Conservation (phyloP, 1,284 basidiomycete genomes). For the Ustilago trichophora region DNA sequence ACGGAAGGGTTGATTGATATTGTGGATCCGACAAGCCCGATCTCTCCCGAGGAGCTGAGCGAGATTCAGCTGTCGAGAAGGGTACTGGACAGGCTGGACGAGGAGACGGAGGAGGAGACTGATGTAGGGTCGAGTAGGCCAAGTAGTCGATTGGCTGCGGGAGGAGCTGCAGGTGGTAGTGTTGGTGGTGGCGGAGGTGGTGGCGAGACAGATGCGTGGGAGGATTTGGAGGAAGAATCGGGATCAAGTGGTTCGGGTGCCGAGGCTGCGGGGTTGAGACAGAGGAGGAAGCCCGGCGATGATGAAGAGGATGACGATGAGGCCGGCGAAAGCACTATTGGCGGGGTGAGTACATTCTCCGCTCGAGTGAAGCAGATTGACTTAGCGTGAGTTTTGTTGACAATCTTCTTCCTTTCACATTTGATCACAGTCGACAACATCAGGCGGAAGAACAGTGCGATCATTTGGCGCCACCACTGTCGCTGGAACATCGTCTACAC, state of each 20-base stretch:
- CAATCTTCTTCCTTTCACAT: too few relatives aligned
- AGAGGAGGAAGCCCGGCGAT: not conserved
- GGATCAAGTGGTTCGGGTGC: constrained; percentile 1
- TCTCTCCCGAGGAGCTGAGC: constrained; percentile 25
- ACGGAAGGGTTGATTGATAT: constrained; percentile 24
- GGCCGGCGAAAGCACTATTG: constrained; percentile 21
- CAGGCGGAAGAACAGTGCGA: constrained; percentile 20
- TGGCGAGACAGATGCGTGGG: constrained; percentile 38
- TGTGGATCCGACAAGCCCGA: constrained; percentile 32
- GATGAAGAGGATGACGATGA: constrained; percentile 14
- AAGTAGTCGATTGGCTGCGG: not conserved
- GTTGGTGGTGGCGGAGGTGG: not conserved
- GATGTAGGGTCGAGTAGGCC: constrained; percentile 30
- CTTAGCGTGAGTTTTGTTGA: too few relatives aligned
- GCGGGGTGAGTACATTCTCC: constrained; percentile 37
- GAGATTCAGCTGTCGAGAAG: constrained; percentile 45
- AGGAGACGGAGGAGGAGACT: constrained; percentile 62
- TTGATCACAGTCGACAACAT: constrained; percentile 22
- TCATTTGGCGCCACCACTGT: constrained; percentile 43
- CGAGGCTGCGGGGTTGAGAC: not conserved
- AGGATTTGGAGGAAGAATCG: constrained; percentile 27
- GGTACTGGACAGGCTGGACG: constrained; percentile 55
- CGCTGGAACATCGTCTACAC: constrained; percentile 8
- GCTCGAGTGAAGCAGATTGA: too few relatives aligned
- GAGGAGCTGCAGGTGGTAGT: not conserved